Conservation (phyloP, 140 eudicot species). For the Stevia rebaudiana region DNA sequence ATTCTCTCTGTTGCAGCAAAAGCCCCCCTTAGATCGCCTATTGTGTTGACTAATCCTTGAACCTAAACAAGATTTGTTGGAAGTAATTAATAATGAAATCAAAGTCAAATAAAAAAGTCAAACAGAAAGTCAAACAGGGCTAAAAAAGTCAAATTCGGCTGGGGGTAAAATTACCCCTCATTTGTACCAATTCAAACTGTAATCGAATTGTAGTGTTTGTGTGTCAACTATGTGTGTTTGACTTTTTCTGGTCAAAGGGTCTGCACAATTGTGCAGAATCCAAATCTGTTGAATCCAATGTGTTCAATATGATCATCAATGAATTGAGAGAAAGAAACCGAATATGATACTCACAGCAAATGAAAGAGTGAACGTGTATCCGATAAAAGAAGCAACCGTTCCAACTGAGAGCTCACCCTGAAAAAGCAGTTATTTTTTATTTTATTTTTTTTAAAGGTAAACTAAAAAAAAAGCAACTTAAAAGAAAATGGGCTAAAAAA, state of each 20-base stretch:
- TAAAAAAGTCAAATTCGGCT: no score
- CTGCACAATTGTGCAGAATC: no score
- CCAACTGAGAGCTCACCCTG: slow-evolving; percentile 93
- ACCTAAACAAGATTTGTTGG: slow-evolving; percentile 38
- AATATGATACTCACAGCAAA: slow-evolving; percentile 74
- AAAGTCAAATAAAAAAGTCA: no score
- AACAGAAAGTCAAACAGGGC: no score
- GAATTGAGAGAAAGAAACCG: slow-evolving; percentile 5
- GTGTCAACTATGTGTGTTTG: no score
- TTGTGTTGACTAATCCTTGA: slow-evolving; percentile 94
- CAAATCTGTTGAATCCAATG: no score
- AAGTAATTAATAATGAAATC: no score
- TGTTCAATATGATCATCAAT: slow-evolving; percentile 4
- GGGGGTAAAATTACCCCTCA: no score
- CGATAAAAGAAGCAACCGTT: slow-evolving; percentile 87
- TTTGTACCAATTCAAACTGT: no score
- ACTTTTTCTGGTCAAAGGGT: no score
- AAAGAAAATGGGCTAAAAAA: not conserved
- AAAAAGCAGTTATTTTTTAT: no score
- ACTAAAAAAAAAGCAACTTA: not conserved
- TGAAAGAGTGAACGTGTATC: slow-evolving; percentile 89
- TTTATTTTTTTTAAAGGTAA: not conserved
- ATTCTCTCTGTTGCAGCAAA: slow-evolving; percentile 96
- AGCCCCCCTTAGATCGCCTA: slow-evolving; percentile 95
- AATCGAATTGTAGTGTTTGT: no score